Conservation (phyloP, 2,329 filamentous ascomycete genomes). For the Biscogniauxia mediterranea region DNA sequence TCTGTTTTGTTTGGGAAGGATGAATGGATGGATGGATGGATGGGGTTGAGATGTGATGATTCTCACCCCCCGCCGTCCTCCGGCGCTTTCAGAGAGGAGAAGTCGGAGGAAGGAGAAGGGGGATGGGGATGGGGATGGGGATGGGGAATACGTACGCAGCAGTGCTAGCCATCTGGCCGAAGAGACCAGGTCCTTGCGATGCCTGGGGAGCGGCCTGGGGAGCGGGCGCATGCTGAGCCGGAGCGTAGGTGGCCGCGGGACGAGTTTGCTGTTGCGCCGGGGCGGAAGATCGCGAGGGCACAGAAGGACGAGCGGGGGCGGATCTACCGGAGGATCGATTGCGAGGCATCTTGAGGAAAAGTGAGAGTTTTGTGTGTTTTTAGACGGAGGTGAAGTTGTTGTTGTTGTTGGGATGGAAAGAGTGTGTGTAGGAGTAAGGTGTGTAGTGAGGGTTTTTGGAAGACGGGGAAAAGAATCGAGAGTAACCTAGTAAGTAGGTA, state of each 20-base stretch:
- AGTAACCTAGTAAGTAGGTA: no score
- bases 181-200: slow-evolving; percentile 75
- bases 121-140: no score
- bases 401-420: neutral
- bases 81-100: neutral
- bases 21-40: no score
- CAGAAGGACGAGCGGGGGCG: slow-evolving; percentile 59
- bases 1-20: no score
- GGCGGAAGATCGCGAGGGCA: slow-evolving; percentile 54
- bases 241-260: slow-evolving; percentile 66
- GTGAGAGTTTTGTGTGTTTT: neutral
- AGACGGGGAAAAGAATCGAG: neutral
- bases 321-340: slow-evolving; percentile 65
- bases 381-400: neutral
- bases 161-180: slow-evolving; percentile 96
- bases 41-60: no score
- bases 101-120: neutral
- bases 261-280: slow-evolving; percentile 61
- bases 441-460: neutral
- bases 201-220: slow-evolving; percentile 50
- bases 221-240: slow-evolving; percentile 44
- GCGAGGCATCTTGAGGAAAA: slow-evolving; percentile 65
- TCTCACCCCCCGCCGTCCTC: no score
- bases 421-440: neutral
- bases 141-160: slow-evolving; percentile 74